Conservation (phyloP, 495 filamentous ascomycete species). For the Penicillium taxi region DNA sequence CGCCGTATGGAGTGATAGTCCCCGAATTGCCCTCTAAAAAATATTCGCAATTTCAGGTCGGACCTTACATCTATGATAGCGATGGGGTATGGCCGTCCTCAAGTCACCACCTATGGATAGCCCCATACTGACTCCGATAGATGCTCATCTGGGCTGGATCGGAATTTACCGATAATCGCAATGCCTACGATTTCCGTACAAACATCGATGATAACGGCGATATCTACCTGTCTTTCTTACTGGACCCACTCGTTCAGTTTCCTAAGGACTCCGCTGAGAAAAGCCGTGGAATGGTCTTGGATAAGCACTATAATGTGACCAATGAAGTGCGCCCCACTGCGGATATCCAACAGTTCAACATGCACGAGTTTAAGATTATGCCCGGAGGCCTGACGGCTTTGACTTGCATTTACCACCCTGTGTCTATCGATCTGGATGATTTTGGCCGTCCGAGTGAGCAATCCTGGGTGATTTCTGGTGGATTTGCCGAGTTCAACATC, state of each 20-base stretch:
- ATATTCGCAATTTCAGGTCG: slow-evolving; percentile 36
- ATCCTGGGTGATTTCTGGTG: slow-evolving; percentile 32
- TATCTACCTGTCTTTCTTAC: slow-evolving; percentile 40
- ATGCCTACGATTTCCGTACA: slow-evolving; percentile 36
- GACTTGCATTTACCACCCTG: slow-evolving; percentile 42
- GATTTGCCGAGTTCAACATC: slow-evolving; percentile 42
- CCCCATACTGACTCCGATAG: slow-evolving; percentile 11
- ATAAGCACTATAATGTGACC: slow-evolving; percentile 30
- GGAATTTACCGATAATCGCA: slow-evolving; percentile 27
- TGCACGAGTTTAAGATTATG: slow-evolving; percentile 45
- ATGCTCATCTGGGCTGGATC: slow-evolving; percentile 37
- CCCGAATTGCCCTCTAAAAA: slow-evolving; percentile 19
- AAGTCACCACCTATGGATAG: not conserved
- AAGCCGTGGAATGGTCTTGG: slow-evolving; percentile 28
- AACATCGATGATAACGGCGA: slow-evolving; percentile 30
- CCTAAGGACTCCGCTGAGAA: slow-evolving; percentile 24
- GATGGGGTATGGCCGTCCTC: slow-evolving; percentile 23
- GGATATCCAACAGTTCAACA: slow-evolving; percentile 36
- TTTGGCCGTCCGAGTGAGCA: slow-evolving; percentile 36
- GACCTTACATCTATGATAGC: slow-evolving; percentile 38
- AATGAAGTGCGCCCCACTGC: slow-evolving; percentile 31
- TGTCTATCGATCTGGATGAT: slow-evolving; percentile 32
- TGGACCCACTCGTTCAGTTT: slow-evolving; percentile 30
- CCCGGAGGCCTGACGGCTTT: slow-evolving; percentile 34
- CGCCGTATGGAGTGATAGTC: slow-evolving; percentile 29